Evolutionary conservation across 345 rosid genomes (phyloP).

Genomic region (Heritiera littoralis): DNA sequence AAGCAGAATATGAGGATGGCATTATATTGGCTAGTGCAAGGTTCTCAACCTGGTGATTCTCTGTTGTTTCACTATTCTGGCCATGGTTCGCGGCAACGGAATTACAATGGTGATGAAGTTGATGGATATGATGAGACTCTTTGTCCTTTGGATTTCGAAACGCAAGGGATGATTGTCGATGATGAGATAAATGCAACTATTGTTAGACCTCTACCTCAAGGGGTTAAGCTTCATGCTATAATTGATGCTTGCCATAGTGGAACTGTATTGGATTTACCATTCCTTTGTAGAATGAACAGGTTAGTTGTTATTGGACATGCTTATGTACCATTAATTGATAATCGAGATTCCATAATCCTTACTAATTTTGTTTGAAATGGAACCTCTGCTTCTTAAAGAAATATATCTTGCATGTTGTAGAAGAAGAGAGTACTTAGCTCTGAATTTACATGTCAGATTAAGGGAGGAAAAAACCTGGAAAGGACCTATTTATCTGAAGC

Average conservation of each 20-base stretch:
- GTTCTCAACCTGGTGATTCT: conserved; percentile 86
- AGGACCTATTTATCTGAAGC: not conserved
- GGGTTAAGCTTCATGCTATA: conserved; percentile 78
- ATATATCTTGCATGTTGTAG: not conserved
- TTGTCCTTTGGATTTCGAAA: conserved; percentile 86
- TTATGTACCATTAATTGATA: not conserved
- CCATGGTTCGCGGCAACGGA: conserved; percentile 77
- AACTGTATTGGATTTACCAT: conserved; percentile 80
- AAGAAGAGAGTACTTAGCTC: not conserved
- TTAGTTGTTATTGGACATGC: conserved; percentile 15
- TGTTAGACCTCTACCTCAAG: conserved; percentile 72
- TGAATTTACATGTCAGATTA: not conserved
- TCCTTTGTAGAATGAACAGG: conserved; percentile 85
- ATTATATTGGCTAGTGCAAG: conserved; percentile 84
- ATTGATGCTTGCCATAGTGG: conserved; percentile 92
- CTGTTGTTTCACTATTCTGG: conserved; percentile 86
- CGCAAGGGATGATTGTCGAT: conserved; percentile 95
- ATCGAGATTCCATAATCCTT: not conserved
- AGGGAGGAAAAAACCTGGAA: not conserved
- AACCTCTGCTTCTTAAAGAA: not conserved
- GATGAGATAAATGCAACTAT: conserved; percentile 78
- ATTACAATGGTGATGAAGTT: conserved; percentile 77
- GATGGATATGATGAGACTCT: conserved; percentile 90
- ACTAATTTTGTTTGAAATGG: not conserved
- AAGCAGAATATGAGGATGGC: conserved; percentile 88